Conservation (phyloP, 2,329 filamentous ascomycete species). For the Talaromyces sp. region DNA sequence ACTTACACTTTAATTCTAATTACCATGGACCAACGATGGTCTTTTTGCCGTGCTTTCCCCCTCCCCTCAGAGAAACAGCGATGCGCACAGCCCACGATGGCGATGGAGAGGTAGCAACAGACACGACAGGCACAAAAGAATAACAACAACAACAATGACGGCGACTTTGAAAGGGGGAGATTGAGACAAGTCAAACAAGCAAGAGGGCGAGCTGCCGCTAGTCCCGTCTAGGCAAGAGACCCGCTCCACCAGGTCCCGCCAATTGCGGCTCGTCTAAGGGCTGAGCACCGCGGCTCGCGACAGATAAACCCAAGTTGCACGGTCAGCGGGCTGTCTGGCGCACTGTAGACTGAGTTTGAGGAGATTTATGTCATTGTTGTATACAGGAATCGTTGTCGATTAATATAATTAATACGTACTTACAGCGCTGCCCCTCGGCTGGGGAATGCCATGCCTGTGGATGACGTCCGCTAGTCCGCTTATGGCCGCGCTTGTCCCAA, state of each 20-base stretch:
- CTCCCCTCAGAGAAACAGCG: not conserved
- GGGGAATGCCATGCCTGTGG: not conserved
- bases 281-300: not conserved
- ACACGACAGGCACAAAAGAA: not conserved
- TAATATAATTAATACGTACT: no score
- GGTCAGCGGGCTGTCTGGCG: not conserved
- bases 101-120: not conserved
- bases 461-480: not conserved
- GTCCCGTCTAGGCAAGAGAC: not conserved
- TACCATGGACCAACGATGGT: not conserved
- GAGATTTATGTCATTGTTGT: not conserved
- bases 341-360: not conserved
- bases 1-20: not conserved
- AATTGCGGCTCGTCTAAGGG: not conserved
- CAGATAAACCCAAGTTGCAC: not conserved
- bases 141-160: not conserved
- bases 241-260: not conserved
- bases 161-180: not conserved
- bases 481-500: not conserved
- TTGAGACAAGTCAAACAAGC: not conserved
- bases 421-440: not conserved
- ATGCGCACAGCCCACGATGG: not conserved
- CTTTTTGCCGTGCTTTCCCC: no score
- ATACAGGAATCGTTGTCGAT: not conserved
- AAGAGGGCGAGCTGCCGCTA: not conserved